Conservation (phyloP, 2,329 filamentous ascomycete genomes). For the Nemania sp. region DNA sequence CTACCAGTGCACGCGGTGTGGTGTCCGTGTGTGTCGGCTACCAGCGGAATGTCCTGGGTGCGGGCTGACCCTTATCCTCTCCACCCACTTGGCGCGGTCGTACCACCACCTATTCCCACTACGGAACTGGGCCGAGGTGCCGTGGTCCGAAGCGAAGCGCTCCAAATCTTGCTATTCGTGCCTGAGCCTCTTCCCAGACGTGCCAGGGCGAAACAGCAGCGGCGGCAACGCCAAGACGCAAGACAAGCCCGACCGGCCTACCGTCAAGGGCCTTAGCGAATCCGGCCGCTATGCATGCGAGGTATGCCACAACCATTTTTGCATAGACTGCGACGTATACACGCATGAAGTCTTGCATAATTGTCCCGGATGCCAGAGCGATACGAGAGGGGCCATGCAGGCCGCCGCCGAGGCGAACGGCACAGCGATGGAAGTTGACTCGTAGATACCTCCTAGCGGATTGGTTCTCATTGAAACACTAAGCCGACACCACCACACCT, state of each 20-base stretch:
- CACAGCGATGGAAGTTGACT: constrained; percentile 53
- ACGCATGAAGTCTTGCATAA: constrained; percentile 94
- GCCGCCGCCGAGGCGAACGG: constrained; percentile 33
- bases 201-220: constrained; percentile 34
- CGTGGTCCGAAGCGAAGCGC: constrained; percentile 71
- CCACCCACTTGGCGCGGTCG: constrained; percentile 88
- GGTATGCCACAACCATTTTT: constrained; percentile 88
- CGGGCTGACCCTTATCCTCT: constrained; percentile 88
- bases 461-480: background rate
- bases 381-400: constrained; percentile 40
- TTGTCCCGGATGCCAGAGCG: constrained; percentile 83
- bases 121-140: constrained; percentile 86
- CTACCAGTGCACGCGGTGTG: constrained; percentile 88
- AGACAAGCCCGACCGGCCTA: constrained; percentile 22
- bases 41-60: constrained; percentile 92
- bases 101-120: constrained; percentile 93
- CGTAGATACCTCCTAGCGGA: constrained; percentile 26
- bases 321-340: constrained; percentile 96
- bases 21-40: constrained; percentile 83
- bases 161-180: constrained; percentile 78
- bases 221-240: constrained; percentile 28
- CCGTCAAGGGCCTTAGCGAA: constrained; percentile 72
- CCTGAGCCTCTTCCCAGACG: constrained; percentile 68
- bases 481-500: too few species aligned
- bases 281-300: constrained; percentile 87